Evolutionary conservation across 345 rosid genomes (phyloP).

Genomic region (Noccaea bulbosa): DNA sequence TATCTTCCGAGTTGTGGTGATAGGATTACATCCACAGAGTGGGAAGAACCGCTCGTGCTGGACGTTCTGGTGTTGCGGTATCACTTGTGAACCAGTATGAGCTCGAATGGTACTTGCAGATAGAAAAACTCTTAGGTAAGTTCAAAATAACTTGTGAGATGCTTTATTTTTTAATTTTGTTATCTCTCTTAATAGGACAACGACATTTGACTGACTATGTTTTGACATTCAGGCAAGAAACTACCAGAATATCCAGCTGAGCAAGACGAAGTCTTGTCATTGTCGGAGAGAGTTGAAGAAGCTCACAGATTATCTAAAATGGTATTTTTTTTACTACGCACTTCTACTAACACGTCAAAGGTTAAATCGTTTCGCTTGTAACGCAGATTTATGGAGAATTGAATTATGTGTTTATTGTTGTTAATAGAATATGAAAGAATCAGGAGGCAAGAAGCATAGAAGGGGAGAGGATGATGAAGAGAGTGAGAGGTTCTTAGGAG

Average conservation of each 20-base stretch:
- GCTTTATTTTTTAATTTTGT: not conserved
- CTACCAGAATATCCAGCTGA: conserved; percentile 70
- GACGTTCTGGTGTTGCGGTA: conserved; percentile 90
- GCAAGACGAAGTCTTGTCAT: conserved; percentile 76
- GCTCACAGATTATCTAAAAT: conserved; percentile 65
- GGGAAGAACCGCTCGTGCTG: conserved; percentile 97
- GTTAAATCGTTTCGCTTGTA: not conserved
- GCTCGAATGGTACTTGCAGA: conserved; percentile 87
- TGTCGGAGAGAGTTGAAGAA: conserved; percentile 66
- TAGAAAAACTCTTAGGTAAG: conserved; percentile 88
- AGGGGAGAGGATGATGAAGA: conserved; percentile 66
- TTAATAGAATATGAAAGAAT: conserved; percentile 65
- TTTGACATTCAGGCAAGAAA: conserved; percentile 63
- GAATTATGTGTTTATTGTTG: not conserved
- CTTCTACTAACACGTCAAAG: not conserved
- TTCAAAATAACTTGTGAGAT: not conserved
- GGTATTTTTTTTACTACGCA: conserved; percentile 45
- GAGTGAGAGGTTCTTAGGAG: conserved; percentile 55
- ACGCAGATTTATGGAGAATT: not conserved
- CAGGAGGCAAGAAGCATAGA: conserved; percentile 53
- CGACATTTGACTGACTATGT: conserved; percentile 23
- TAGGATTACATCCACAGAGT: conserved; percentile 93
- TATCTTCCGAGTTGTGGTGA: conserved; percentile 22
- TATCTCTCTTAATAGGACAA: not conserved
- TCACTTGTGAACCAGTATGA: conserved; percentile 92